Evolutionary conservation across 164 flowering plant species (phyloP), one percentile per base, ranked within the genome.

Genomic region (Cinnamomum chago): DNA sequence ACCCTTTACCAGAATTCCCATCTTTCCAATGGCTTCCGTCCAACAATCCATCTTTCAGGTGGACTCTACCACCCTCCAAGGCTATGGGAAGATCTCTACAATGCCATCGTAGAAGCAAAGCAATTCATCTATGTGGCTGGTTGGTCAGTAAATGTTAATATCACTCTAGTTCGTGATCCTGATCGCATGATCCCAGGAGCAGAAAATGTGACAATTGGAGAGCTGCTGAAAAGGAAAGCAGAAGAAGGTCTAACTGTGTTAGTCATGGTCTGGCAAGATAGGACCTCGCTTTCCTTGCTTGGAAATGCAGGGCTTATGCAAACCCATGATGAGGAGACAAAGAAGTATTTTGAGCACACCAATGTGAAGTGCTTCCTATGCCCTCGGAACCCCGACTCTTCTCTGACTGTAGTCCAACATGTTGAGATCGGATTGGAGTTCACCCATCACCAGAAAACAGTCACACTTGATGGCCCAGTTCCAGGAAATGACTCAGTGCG

Each of bases 1-100:
- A 80, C 95, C 75, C 73, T 92, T 47, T 92, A 90, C 81, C 97
- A 92, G 74, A 95, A 92, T 81, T 87, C 92, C 71, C 95, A 92
- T 77, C 81, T 92, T 62, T 92, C 95, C 1, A 92, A 91, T 47
- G 78, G 81, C 17, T 90, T 90, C 70, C 52, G 87, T 67, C 97
- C 97, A 2, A 80, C 85, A 70, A 90, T 92, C 27, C 89, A 88
- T 74, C 89, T 92, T 20, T 78, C 90, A 11, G 88, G 89, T 51
- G 80, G 88, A 67, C 17, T 68, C 58, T 92, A 88, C 67, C 88
- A 90, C 82, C 91, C 93, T 14, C 86, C 84, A 51, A 82, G 91
- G 69, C 90, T 92, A 55, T 91, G 96, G 96, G 96, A 91, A 77
- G 94, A 90, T 77, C 40, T 91, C 9, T 91, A 90, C 77, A 93